phyloP scores from a whole-genome alignment of 2,329 filamentous ascomycete genomes.

The Microdochium paspali region DNA sequence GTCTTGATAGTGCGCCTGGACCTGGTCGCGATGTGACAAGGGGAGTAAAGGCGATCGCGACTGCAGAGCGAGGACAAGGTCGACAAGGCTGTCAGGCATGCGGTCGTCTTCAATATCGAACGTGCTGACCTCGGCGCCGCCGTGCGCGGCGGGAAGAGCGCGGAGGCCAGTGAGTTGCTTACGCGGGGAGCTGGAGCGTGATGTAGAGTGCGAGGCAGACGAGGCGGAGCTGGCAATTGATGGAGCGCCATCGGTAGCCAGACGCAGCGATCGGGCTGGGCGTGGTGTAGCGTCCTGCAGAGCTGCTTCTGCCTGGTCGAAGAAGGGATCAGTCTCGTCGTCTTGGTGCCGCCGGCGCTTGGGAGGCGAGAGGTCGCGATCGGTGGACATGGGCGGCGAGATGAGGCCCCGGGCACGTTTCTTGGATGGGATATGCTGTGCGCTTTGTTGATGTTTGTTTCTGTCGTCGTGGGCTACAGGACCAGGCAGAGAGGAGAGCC shows the following conservation, averaged over 20 bases:
- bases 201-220: not conserved
- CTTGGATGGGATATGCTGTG: not conserved
- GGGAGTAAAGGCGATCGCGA: not conserved
- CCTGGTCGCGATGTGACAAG: not conserved
- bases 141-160: not conserved
- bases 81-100: not conserved
- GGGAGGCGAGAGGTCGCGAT: not conserved
- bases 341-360: not conserved
- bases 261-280: not conserved
- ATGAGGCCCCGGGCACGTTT: not conserved
- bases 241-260: not conserved
- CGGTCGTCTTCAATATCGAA: not conserved
- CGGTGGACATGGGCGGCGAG: not conserved
- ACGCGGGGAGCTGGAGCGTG: not conserved
- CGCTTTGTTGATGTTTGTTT: not conserved
- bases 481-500: not conserved
- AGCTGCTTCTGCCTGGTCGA: no score
- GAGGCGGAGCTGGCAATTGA: not conserved
- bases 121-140: not conserved
- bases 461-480: not conserved
- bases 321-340: not conserved
- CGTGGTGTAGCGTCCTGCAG: not conserved
- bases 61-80: not conserved
- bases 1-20: not conserved
- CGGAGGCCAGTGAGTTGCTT: not conserved